Conservation (phyloP, 139 green algal species). For the Desmodesmus armatus region DNA sequence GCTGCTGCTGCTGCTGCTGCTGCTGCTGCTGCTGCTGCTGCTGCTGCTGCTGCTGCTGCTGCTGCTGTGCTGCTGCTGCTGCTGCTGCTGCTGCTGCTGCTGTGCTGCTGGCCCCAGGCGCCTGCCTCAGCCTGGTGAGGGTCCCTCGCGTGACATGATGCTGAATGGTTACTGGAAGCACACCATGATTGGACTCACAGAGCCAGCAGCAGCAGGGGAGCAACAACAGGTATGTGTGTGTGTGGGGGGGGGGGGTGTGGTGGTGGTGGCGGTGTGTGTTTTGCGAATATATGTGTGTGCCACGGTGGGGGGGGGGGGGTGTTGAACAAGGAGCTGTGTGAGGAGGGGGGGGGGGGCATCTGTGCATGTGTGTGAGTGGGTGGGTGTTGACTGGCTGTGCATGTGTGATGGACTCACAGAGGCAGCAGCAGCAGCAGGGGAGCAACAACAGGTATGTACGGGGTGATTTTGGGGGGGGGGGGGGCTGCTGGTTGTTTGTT, state of each 20-base stretch:
- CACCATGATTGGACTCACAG: constrained; percentile 56
- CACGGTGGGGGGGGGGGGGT: too few species aligned
- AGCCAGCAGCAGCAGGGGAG: constrained; percentile 50
- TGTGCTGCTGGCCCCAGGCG: constrained; percentile 8
- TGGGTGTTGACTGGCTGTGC: too few species aligned
- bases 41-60: not conserved
- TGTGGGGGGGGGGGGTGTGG: too few species aligned
- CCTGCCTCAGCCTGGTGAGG: constrained; percentile 56
- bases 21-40: not conserved
- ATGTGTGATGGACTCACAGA: too few species aligned
- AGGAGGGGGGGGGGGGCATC: too few species aligned
- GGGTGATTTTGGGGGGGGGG: too few species aligned
- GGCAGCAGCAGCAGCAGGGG: too few species aligned
- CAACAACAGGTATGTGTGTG: constrained; percentile 41
- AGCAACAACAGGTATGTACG: too few species aligned
- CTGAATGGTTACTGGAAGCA: constrained; percentile 58
- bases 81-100: constrained; percentile 12
- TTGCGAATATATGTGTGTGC: not conserved
- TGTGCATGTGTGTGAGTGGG: too few species aligned
- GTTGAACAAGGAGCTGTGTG: not conserved
- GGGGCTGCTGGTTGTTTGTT: too few species aligned
- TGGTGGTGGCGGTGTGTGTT: not conserved
- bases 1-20: constrained; percentile 7
- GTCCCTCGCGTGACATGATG: constrained; percentile 52
- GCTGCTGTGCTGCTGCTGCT: not conserved